phyloP scores from a whole-genome alignment of 768 basidiomycete species.

The Phanerochaete carnosa region DNA sequence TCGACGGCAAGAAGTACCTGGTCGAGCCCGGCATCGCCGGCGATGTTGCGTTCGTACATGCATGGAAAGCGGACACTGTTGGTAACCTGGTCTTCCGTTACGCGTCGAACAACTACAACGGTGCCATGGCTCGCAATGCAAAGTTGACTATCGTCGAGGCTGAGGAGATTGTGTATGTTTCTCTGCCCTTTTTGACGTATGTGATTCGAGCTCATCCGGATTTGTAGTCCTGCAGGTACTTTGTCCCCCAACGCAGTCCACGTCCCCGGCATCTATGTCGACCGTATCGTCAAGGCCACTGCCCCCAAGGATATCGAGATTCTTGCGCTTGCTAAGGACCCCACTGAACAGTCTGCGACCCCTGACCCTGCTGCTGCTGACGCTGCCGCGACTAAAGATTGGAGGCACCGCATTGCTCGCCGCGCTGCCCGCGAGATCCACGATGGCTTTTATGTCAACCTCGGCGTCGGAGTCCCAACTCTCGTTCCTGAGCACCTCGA shows the following conservation, averaged over 20 bases:
- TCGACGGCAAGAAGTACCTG: conserved; percentile 73
- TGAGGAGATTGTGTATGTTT: conserved; percentile 26
- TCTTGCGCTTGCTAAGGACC: conserved; percentile 50
- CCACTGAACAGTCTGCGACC: conserved; percentile 14
- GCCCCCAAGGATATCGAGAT: conserved; percentile 77
- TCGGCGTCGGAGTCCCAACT: conserved; percentile 87
- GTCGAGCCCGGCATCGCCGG: conserved; percentile 79
- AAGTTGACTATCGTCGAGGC: conserved; percentile 83
- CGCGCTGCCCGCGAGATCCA: conserved; percentile 85
- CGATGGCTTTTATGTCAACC: conserved; percentile 82
- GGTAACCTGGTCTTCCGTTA: conserved; percentile 90
- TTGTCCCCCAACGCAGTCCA: conserved; percentile 79
- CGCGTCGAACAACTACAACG: conserved; percentile 81
- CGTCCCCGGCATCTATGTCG: conserved; percentile 79
- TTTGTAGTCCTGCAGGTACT: conserved; percentile 22
- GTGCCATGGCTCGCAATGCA: conserved; percentile 84
- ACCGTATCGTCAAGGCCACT: conserved; percentile 78
- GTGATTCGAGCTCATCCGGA: not conserved
- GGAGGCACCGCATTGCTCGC: conserved; percentile 64
- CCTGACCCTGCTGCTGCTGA: conserved; percentile 6
- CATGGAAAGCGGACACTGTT: conserved; percentile 87
- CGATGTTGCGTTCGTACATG: conserved; percentile 80
- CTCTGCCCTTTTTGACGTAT: not conserved
- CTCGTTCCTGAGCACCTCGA: conserved; percentile 75
- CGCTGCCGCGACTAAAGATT: conserved; percentile 20